These are phyloP conservation scores for Microdochium paspali DNA, from an alignment of 2,329 filamentous ascomycete species.

Conservation along the genomic window DNA sequence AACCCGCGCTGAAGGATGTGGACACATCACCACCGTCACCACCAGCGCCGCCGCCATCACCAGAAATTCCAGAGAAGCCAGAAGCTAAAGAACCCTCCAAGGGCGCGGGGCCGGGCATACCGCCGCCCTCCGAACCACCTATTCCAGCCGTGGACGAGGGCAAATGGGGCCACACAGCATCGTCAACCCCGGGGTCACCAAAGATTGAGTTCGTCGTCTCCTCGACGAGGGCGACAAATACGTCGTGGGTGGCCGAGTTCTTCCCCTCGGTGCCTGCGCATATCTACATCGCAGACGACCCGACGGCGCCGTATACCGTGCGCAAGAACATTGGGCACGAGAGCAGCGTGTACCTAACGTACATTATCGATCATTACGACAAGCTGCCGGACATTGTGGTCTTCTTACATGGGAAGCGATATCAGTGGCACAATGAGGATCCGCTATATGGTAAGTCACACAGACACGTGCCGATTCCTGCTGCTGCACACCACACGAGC, in stretches of 20 bases:
- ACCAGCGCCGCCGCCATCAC: neutral
- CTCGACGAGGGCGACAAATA: constrained; percentile 12
- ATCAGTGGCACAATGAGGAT: constrained; percentile 24
- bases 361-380: constrained; percentile 21
- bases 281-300: constrained; percentile 31
- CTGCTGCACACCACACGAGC: too few species aligned
- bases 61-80: neutral
- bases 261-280: constrained; percentile 14
- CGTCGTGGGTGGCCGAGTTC: constrained; percentile 14
- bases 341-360: constrained; percentile 25
- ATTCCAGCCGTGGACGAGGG: neutral
- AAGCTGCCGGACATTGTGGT: constrained; percentile 17
- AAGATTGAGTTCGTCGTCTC: constrained; percentile 14
- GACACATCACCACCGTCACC: neutral
- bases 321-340: constrained; percentile 24
- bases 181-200: constrained; percentile 1
- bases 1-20: too few species aligned
- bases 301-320: constrained; percentile 26
- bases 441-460: constrained; percentile 23
- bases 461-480: too few species aligned
- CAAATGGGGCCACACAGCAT: neutral
- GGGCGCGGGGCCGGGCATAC: too few species aligned
- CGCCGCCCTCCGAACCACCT: too few species aligned
- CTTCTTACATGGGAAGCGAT: constrained; percentile 19
- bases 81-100: neutral